Percentiles rank a stretch among this genome's conserved stretches.
Evolutionary conservation across 2,329 filamentous ascomycete genomes (phyloP).

Genomic region (Calonectria multiphialidica): DNA sequence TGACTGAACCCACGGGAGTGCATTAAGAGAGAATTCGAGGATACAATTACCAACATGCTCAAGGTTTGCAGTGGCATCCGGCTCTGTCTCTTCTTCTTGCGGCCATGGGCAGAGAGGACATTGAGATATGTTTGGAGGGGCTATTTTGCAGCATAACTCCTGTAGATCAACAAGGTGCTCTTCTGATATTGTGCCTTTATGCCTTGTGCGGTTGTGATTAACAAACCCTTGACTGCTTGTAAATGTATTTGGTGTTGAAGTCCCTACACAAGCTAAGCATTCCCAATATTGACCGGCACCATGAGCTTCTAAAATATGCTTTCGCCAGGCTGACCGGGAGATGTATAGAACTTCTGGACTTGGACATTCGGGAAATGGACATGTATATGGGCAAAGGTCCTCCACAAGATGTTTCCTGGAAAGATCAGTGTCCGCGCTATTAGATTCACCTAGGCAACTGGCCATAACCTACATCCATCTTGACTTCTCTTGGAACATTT

Average conservation of each 20-base stretch:
- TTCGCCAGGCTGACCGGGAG: background rate
- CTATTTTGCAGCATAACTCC: background rate
- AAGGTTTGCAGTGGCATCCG: slow-evolving; percentile 11
- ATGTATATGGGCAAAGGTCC: slow-evolving; percentile 17
- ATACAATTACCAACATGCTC: slow-evolving; percentile 20
- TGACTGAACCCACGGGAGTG: slow-evolving; percentile 2
- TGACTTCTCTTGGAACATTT: slow-evolving; percentile 12
- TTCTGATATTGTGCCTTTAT: slow-evolving; percentile 9
- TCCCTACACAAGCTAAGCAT: slow-evolving; percentile 12
- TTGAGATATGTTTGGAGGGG: slow-evolving; percentile 7
- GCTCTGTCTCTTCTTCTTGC: slow-evolving; percentile 1
- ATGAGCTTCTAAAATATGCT: background rate
- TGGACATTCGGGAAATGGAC: slow-evolving; percentile 10
- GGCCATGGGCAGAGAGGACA: slow-evolving; percentile 15
- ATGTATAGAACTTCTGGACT: background rate
- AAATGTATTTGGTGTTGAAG: background rate
- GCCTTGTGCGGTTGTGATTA: background rate
- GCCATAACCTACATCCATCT: slow-evolving; percentile 7
- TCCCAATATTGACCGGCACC: slow-evolving; percentile 8
- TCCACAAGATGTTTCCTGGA: slow-evolving; percentile 10
- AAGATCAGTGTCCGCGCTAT: background rate
- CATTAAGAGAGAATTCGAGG: slow-evolving; percentile 15
- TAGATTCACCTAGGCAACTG: background rate
- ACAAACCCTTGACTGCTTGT: background rate
- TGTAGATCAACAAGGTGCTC: background rate